phyloP scores from a whole-genome alignment of 2,329 filamentous ascomycete species.

The Cladosporium sp. region DNA sequence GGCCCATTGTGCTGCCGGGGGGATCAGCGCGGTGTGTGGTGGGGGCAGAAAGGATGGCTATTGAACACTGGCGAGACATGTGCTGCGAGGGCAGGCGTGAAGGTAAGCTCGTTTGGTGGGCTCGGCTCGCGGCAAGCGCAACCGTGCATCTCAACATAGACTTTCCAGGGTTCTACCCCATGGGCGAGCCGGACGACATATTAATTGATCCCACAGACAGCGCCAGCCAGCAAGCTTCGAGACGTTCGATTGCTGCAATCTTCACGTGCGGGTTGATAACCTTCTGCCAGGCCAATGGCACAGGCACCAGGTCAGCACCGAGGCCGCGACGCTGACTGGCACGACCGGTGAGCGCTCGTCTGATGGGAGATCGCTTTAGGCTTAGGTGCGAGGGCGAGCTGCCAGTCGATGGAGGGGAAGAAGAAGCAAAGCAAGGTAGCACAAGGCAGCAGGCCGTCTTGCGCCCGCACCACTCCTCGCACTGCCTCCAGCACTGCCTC shows the following conservation, averaged over 20 bases:
- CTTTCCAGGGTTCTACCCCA: background rate
- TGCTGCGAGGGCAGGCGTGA: background rate
- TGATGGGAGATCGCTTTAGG: no score
- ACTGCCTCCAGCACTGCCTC: background rate
- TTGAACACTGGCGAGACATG: background rate
- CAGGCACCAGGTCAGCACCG: background rate
- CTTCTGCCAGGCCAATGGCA: background rate
- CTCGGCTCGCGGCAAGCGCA: background rate
- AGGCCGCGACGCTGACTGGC: background rate
- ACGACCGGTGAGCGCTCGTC: background rate
- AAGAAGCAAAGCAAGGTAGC: background rate
- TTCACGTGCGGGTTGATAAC: no score
- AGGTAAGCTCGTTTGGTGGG: background rate
- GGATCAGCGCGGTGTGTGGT: background rate
- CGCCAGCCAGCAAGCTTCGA: no score
- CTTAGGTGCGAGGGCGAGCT: background rate
- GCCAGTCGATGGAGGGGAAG: background rate
- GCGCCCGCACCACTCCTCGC: background rate
- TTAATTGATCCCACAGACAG: no score
- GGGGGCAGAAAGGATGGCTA: background rate
- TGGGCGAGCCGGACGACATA: background rate
- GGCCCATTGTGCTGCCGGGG: slow-evolving; percentile 47
- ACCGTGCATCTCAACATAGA: background rate
- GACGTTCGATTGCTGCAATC: no score
- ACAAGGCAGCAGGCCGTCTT: background rate